These are phyloP conservation scores for Closterium sp. DNA, from an alignment of 139 green algal species.

Conservation along the genomic window DNA sequence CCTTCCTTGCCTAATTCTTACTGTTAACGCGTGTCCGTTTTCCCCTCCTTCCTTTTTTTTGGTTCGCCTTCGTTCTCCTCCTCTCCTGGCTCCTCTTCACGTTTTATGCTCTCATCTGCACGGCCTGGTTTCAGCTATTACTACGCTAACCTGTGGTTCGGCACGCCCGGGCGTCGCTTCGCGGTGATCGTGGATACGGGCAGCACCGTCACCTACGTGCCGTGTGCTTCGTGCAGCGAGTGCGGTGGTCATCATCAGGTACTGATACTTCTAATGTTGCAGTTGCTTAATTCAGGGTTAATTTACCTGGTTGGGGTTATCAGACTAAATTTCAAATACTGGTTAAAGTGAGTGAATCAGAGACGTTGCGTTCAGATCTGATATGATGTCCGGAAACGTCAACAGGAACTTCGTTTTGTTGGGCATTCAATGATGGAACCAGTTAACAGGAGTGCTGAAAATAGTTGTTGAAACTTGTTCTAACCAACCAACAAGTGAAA, in stretches of 20 bases:
- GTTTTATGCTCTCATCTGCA: background rate
- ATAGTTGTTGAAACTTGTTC: too few relatives aligned
- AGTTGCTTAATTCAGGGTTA: too few relatives aligned
- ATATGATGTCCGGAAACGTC: too few relatives aligned
- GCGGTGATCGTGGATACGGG: conserved; percentile 94
- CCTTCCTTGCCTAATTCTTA: background rate
- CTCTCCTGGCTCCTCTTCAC: background rate
- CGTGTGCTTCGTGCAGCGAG: conserved; percentile 73
- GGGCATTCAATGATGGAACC: too few relatives aligned
- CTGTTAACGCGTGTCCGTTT: background rate
- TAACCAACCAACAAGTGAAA: too few relatives aligned
- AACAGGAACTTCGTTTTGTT: too few relatives aligned
- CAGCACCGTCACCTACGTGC: conserved; percentile 90
- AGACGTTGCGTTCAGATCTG: too few relatives aligned
- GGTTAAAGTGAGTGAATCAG: too few relatives aligned
- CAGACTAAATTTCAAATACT: too few relatives aligned
- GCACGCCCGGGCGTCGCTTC: conserved; percentile 75
- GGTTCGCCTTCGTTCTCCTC: too few relatives aligned
- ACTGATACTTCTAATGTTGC: background rate
- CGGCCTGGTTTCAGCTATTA: conserved; percentile 68
- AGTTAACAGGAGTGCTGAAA: too few relatives aligned
- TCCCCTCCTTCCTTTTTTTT: background rate
- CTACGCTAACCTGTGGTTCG: conserved; percentile 77
- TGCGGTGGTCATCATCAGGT: conserved; percentile 38
- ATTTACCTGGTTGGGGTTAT: too few relatives aligned